Base-by-base conservation (phyloP, 1,139 yeast genomes). In the Geotrichum phurueaensis region DNA sequence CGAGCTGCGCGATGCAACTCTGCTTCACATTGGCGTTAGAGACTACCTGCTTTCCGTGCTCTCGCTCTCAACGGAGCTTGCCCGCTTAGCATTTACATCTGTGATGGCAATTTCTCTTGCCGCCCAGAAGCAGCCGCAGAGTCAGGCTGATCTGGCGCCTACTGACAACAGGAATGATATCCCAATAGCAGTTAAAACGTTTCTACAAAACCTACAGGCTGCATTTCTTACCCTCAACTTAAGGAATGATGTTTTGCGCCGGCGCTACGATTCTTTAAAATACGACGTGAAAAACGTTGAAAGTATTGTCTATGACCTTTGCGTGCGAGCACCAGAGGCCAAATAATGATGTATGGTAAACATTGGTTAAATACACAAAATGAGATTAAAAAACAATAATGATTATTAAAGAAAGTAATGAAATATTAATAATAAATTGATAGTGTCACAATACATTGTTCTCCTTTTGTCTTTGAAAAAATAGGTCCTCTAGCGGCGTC, bases 231-330 rank as follows among this genome's bases (percentile, higher is more conserved):
- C 68, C 31, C 64, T 73, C 51, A 72, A 73, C 57, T 62, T 73
- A 58, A 73, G 72, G 60, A 73, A 73, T 51, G 76, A 73, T 57
- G 62, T 66, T 31, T 64, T 73, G 59, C 64, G 76, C 47, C 61
- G 75, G 43, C 67, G 74, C 7, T 66, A 65, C 22, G 76, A 73
- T 60, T 62, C 70, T 10, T 63, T 73, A 58, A 73, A 73, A 60
- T 73, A 73, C 58, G 75, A 73, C 51, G 72, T 72, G 43, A 73
- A 73, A 62, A 71, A 71, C 59, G 71, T 72, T 20, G 76, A 73
- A 58, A 75, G 71, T 58, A 68, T 72, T 13, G 70, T 72, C 15
- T 72, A 71, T 56, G 75, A 72, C 60, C 51, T 72, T 55, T 65
- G 72, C 10, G 64, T 72, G 12, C 59, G 74, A 9, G 70, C 20